Evolutionary conservation across 2,329 filamentous ascomycete species (phyloP), one percentile per base, ranked within the genome.

Genomic region (Hymenotorrendiella dingleyae): DNA sequence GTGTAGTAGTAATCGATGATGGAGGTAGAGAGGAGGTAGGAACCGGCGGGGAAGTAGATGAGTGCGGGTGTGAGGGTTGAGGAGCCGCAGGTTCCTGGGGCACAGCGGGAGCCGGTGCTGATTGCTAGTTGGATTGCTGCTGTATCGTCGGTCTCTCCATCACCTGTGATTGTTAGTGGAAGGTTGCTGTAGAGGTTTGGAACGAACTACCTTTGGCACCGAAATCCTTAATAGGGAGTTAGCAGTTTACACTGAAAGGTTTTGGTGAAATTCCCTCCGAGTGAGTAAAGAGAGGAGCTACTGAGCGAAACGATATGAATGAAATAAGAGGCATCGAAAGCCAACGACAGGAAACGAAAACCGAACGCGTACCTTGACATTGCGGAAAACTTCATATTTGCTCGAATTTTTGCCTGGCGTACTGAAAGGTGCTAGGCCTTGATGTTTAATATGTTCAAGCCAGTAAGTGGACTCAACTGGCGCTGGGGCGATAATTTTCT

Each of bases 91-190:
- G 78, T 73, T 26, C 47, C 52, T 16, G 42, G 33, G 6, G 42
- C 51, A 46, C 54, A 58, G 9, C 53, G 43, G 8, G 40, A 39
- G 9, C 53, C 53, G 21, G 30, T 21, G 10, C 32, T 43, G 4
- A 58, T 54, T 7, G 54, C 55, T 20, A 68, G 64, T 68, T 95
- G 94, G 74, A 96, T 94, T 46, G 89, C 86, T 2, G 66, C 47
- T 0, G 89, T 94, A 61, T 95, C 89, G 61, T 96, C 90, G 11
- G 82, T 84, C 1, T 68, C 65, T 10, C 81, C 53, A 55, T 84
- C 77, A 20, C 54, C 52, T 55, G 24, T 77, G 68, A 94, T 86
- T 49, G 95, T 83, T 39, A 95, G 77, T 35, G 83, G 87, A 69
- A 94, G 90, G 3, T 40, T 21, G 6, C n/a, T 36, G 6, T 20